Conservation (phyloP, 768 basidiomycete species). For the Leccinum sublutescens region DNA sequence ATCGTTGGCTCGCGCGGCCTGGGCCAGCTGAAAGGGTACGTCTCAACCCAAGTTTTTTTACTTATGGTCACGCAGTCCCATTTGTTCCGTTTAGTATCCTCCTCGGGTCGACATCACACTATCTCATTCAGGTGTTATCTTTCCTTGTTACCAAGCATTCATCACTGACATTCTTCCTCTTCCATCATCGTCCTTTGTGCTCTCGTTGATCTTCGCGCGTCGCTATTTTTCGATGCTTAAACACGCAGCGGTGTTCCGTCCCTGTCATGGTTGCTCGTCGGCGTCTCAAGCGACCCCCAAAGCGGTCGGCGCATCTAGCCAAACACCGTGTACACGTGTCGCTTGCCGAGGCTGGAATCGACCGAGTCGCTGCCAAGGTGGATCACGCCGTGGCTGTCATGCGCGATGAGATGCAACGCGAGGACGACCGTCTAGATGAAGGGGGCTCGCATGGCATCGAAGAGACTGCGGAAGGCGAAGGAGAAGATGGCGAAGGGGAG, state of each 20-base stretch:
- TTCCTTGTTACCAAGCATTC: background rate
- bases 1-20: slow-evolving; percentile 95
- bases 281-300: slow-evolving; percentile 83
- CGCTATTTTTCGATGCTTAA: background rate
- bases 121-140: slow-evolving; percentile 70
- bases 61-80: background rate
- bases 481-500: slow-evolving; percentile 24
- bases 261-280: slow-evolving; percentile 97
- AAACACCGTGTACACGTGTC: slow-evolving; percentile 80
- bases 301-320: slow-evolving; percentile 75
- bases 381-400: slow-evolving; percentile 82
- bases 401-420: slow-evolving; percentile 72
- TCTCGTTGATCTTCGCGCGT: background rate
- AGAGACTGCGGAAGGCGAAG: slow-evolving; percentile 27
- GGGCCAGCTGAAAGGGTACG: slow-evolving; percentile 83
- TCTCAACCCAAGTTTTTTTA: background rate
- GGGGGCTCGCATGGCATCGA: slow-evolving; percentile 11
- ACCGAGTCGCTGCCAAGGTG: slow-evolving; percentile 81
- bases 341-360: slow-evolving; percentile 83
- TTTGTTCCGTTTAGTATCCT: slow-evolving; percentile 57
- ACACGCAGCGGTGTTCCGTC: slow-evolving; percentile 78
- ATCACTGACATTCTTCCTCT: background rate
- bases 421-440: slow-evolving; percentile 45
- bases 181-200: background rate
- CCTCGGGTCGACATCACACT: slow-evolving; percentile 93